A percentile compares a stretch with the other conserved stretches of the same genome.
Evolutionary conservation across 2,329 filamentous ascomycete species (phyloP).

Genomic region (Talaromyces sp.): DNA sequence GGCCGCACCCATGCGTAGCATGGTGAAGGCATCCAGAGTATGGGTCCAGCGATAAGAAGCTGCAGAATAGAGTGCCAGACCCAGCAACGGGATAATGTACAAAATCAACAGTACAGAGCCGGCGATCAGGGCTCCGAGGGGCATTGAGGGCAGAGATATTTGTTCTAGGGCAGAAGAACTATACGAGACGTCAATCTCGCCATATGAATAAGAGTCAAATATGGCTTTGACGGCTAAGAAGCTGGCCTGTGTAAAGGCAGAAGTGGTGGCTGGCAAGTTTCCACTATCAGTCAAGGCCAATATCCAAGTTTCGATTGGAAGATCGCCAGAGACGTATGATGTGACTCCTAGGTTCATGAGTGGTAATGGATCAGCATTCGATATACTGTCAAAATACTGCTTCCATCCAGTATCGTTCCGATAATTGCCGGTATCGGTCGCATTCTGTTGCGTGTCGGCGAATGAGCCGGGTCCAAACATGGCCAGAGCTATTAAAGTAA

Average conservation of each 20-base stretch:
- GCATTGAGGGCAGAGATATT: neutral
- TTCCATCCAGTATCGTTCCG: neutral
- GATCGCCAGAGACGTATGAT: rapidly evolving
- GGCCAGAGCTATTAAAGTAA: constrained; percentile 11
- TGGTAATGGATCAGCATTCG: neutral
- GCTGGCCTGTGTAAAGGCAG: neutral
- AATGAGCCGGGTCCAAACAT: constrained; percentile 9
- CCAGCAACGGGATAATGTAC: constrained; percentile 6
- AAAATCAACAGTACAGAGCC: constrained; percentile 2
- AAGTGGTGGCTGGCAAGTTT: neutral
- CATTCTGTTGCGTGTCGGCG: constrained; percentile 1
- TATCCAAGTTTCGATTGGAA: neutral
- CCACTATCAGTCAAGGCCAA: neutral
- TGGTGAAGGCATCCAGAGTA: constrained; percentile 7
- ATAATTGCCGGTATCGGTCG: neutral
- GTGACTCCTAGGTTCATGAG: neutral
- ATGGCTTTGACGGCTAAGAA: constrained; percentile 6
- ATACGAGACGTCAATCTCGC: neutral
- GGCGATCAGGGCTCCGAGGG: neutral
- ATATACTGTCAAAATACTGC: neutral
- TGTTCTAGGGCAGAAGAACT: neutral
- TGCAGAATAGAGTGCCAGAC: constrained; percentile 4
- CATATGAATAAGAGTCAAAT: neutral
- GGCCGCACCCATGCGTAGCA: constrained; percentile 9
- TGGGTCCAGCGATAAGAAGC: neutral